Percentiles rank a stretch among this genome's conserved stretches.
phyloP scores from a whole-genome alignment of 495 filamentous ascomycete species.

The Hypoxylon fragiforme region DNA sequence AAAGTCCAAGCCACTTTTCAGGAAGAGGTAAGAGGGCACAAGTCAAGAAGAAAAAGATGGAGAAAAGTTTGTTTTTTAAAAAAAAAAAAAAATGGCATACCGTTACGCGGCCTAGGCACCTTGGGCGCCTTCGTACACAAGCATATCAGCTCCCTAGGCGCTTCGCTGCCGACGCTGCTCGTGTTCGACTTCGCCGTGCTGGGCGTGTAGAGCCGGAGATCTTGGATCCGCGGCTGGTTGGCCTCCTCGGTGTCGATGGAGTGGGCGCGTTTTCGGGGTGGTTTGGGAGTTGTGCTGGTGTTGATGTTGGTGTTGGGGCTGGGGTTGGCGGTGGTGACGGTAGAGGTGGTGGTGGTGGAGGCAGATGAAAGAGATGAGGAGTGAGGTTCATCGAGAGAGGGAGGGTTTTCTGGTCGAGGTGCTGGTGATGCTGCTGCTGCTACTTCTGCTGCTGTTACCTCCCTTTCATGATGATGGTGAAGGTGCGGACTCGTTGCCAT shows the following conservation, averaged over 20 bases:
- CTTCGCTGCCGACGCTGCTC: too few relatives aligned
- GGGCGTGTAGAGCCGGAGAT: conserved; percentile 45
- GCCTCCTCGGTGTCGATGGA: conserved; percentile 52
- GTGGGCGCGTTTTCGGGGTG: conserved; percentile 45
- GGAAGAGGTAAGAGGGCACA: conserved; percentile 25
- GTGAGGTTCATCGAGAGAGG: conserved; percentile 3
- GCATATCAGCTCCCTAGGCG: conserved; percentile 63
- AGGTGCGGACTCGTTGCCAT: conserved; percentile 26
- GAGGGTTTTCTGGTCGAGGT: background rate
- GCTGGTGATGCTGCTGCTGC: conserved; percentile 3
- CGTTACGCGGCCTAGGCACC: conserved; percentile 91
- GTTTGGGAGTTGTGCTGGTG: too few relatives aligned
- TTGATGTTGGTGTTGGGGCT: too few relatives aligned
- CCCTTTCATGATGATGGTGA: conserved; percentile 12
- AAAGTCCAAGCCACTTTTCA: conserved; percentile 12
- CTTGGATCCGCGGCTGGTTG: conserved; percentile 48
- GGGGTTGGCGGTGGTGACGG: too few relatives aligned
- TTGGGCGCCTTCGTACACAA: conserved; percentile 93
- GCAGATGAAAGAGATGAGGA: conserved; percentile 4
- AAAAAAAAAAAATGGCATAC: too few relatives aligned
- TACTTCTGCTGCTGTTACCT: conserved; percentile 6
- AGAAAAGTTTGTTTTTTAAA: background rate
- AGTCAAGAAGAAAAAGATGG: conserved; percentile 16
- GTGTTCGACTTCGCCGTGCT: conserved; percentile 32
- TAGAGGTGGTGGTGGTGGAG: too few relatives aligned